Conservation (phyloP, 139 green algal species). For the Volvox reticuliferus region DNA sequence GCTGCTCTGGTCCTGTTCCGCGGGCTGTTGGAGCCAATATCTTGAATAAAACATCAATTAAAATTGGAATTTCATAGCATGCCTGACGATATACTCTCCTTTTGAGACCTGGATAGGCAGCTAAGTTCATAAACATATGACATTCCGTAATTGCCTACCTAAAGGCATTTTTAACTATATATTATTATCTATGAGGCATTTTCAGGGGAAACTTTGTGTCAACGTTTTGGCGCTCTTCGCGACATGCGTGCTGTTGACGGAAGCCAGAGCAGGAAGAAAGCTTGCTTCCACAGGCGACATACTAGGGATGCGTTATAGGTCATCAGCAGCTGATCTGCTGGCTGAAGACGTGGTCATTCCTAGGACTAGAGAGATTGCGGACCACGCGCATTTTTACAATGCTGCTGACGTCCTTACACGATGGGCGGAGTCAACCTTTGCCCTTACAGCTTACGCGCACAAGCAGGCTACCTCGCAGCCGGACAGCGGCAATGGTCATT, state of each 20-base stretch:
- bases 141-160: too few species aligned
- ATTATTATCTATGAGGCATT: too few species aligned
- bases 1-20: too few species aligned
- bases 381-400: not conserved
- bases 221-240: not conserved
- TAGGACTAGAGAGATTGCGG: not conserved
- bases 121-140: too few species aligned
- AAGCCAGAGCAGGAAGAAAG: not conserved
- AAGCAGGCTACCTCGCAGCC: not conserved
- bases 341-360: not conserved
- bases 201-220: too few species aligned
- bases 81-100: too few species aligned
- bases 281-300: not conserved
- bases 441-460: slow-evolving; percentile 6
- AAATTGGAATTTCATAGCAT: too few species aligned
- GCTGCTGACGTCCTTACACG: not conserved
- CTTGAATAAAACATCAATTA: too few species aligned
- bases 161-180: too few species aligned
- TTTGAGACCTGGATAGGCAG: too few species aligned
- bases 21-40: too few species aligned
- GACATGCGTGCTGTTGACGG: not conserved
- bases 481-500: too few species aligned
- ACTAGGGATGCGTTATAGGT: not conserved
- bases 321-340: not conserved
- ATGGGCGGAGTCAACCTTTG: not conserved